Evolutionary conservation across 345 rosid genomes (phyloP).

Genomic region (Bruguiera gymnorhiza): DNA sequence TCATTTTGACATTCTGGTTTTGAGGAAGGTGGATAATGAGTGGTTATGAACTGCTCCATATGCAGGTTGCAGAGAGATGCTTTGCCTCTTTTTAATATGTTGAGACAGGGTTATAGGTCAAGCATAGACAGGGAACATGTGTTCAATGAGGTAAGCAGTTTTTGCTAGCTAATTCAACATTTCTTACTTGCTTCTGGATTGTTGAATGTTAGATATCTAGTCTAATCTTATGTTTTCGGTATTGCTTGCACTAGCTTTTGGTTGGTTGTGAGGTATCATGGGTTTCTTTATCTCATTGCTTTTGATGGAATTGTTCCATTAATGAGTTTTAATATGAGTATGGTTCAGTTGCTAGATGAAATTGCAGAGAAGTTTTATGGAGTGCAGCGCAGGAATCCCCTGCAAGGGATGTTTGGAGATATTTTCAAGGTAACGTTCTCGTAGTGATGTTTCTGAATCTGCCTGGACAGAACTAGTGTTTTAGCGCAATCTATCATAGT

Average conservation of each 20-base stretch:
- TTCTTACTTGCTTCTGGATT: background rate
- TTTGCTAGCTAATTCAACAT: background rate
- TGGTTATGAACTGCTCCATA: background rate
- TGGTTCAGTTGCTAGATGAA: slow-evolving; percentile 71
- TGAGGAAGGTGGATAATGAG: background rate
- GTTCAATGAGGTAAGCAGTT: slow-evolving; percentile 60
- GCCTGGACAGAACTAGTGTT: background rate
- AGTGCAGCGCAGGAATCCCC: slow-evolving; percentile 70
- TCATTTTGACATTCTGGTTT: background rate
- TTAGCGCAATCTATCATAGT: background rate
- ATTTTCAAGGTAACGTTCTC: slow-evolving; percentile 53
- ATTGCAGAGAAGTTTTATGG: slow-evolving; percentile 81
- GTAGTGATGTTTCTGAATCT: background rate
- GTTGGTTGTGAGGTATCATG: background rate
- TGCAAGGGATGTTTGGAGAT: slow-evolving; percentile 90
- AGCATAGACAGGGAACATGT: slow-evolving; percentile 81
- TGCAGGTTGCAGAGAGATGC: slow-evolving; percentile 91
- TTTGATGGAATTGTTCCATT: background rate
- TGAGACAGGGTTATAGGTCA: slow-evolving; percentile 65
- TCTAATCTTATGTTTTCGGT: background rate
- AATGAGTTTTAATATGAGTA: slow-evolving; percentile 18
- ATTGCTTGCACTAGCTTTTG: background rate
- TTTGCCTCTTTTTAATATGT: slow-evolving; percentile 84
- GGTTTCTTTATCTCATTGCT: slow-evolving; percentile 3
- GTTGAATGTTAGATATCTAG: background rate